These are phyloP conservation scores for Hypoxylon sp. DNA, from an alignment of 2,329 filamentous ascomycete species.

Conservation along the genomic window DNA sequence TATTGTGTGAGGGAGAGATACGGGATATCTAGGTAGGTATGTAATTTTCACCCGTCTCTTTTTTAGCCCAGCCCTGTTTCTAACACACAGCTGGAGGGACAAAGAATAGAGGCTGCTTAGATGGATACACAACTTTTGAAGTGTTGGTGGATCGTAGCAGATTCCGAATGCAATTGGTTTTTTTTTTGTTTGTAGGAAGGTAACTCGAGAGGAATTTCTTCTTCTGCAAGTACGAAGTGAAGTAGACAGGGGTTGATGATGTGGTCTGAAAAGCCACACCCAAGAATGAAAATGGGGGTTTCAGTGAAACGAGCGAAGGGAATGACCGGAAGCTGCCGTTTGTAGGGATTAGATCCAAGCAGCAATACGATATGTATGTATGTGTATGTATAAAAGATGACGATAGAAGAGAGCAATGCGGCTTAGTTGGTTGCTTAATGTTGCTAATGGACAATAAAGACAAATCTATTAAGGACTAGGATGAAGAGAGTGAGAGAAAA, in stretches of 20 bases:
- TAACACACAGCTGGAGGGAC: conserved; percentile 16
- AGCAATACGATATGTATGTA: too few relatives aligned
- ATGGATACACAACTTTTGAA: conserved; percentile 18
- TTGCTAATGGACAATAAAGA: conserved; percentile 22
- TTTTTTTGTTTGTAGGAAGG: conserved; percentile 14
- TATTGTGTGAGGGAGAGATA: background rate
- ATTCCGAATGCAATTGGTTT: conserved; percentile 34
- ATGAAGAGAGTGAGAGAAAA: too few relatives aligned
- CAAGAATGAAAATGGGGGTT: conserved; percentile 31
- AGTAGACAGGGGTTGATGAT: conserved; percentile 12
- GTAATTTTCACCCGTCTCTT: conserved; percentile 5
- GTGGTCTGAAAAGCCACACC: conserved; percentile 21
- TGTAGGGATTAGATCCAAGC: conserved; percentile 7
- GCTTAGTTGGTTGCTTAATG: too few relatives aligned
- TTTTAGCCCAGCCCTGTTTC: conserved; percentile 4
- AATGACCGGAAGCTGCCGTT: conserved; percentile 32
- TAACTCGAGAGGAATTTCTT: conserved; percentile 20
- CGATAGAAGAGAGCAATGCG: conserved; percentile 1
- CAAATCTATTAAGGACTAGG: conserved; percentile 7
- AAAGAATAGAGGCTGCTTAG: conserved; percentile 20
- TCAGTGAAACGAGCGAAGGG: conserved; percentile 34
- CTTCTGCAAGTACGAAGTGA: background rate
- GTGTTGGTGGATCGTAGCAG: conserved; percentile 10
- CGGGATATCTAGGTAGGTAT: background rate
- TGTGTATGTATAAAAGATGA: too few relatives aligned